Evolutionary conservation across 805 yeast species (phyloP), one percentile per base, ranked within the genome.

Genomic region (Starmerella vaccinii): DNA sequence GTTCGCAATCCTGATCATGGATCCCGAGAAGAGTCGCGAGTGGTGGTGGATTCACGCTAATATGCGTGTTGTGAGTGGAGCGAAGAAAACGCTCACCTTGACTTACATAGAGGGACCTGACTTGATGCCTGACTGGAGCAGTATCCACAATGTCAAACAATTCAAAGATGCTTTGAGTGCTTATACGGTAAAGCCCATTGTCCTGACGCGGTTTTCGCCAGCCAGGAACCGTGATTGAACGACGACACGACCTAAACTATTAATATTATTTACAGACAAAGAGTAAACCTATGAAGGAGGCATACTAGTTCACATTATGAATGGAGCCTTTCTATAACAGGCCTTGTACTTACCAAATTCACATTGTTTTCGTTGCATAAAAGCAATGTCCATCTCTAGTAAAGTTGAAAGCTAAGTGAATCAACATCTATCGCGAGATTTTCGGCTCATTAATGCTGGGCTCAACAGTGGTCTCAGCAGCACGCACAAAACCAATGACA

Each of bases 11-110:
- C 61, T 76, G 42, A 69, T 84, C 5, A 52, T 78, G 24, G 72
- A 76, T 1, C 65, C 68, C 10, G 59, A 59, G 12, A 69, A 63
- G 8, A 49, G 66, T 0, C 66, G 62, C 32, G 72, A 65, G 52
- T 79, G 77, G 75, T 73, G 71, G 62, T 82, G 89, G 78, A 71
- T 77, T 47, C 78, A 86, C 3, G 74, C 87, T 2, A 64, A 79
- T 23, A 80, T 82, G 42, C 76, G 99, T 52, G 95, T 92, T 1
- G 77, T 86, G 40, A 84, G 94, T 0, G 85, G 89, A 19, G 97
- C 92, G 12, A 80, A 81, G 60, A 92, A 92, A 70, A 78, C 79
- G 8, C 66, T 89, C 57, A 76, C 89, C 1, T 61, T 87, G 35
- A 76, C 77, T 38, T 86, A 76, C 64, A 85, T 92, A 9, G 78